Evolutionary conservation across 2,329 filamentous ascomycete species (phyloP), one percentile per base, ranked within the genome.

Genomic region (Alternaria dauci): DNA sequence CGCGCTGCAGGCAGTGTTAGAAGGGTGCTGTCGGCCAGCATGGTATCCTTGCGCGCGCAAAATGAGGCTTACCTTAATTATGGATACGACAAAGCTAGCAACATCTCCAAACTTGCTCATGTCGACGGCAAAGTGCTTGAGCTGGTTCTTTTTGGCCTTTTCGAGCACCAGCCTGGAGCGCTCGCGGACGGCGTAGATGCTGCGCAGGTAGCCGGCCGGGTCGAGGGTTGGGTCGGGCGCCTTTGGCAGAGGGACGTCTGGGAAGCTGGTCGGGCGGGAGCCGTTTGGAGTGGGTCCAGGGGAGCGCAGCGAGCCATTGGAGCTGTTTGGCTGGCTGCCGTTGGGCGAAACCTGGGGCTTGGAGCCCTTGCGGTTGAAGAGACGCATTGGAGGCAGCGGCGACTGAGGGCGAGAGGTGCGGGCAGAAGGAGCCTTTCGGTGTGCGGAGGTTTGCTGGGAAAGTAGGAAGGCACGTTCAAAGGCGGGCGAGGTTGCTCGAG

Each of bases 41-140:
- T 14, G 52, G 23, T 26, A 18, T 47, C 42, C 16, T n/a, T 26
- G 36, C 12, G 23, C 18, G 1, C 26, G 41, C 36, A 41, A 26
- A 26, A 20, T 14, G 23, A 36, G 23, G 34, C 84, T 68, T 82
- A 94, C 93, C 90, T 96, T 97, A 83, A 97, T 96, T 66, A 97
- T 94, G 41, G 91, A 89, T n/a, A 94, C 89, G 9, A 97, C 91
- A 76, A 96, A 97, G 44, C 86, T 86, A 14, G 94, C 92, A 1
- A 94, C 94, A 66, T 94, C 91, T 46, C 85, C 80, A 76, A 97
- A 94, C 79, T 94, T 96, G 80, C 80, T 81, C 85, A 94, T 88
- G 78, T 97, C 94, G 48, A 97, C 93, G 66, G 92, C 90, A 72
- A 97, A 97, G 77, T 97, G 94, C 69, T 87, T 87, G 63, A 97